Evolutionary conservation across 371 early-diverging fungal genomes (phyloP).

Genomic region (Gilbertella persicaria): DNA sequence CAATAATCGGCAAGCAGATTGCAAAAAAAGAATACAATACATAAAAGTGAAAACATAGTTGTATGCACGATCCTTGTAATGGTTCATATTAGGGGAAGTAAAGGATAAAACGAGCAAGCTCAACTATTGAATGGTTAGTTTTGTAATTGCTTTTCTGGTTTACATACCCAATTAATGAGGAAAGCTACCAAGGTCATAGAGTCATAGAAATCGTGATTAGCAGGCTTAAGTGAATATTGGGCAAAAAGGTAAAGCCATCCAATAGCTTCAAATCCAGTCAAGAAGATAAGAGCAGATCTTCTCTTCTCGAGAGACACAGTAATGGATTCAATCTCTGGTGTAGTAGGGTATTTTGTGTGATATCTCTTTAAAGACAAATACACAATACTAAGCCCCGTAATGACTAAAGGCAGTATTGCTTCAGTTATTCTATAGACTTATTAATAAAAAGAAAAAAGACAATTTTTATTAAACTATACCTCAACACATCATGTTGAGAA

Average conservation of each 20-base stretch:
- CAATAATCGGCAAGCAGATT: constrained; percentile 3
- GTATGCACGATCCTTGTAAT: constrained; percentile 18
- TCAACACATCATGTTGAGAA: not conserved
- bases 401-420: constrained; percentile 2
- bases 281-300: not conserved
- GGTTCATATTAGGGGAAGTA: constrained; percentile 18
- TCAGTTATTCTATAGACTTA: constrained; percentile 1
- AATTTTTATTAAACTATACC: not conserved
- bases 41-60: constrained; percentile 11
- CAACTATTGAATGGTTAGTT: not conserved
- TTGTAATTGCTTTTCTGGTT: not conserved
- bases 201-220: constrained; percentile 1
- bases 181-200: constrained; percentile 1
- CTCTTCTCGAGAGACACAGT: constrained; percentile 9
- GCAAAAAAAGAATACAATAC: constrained; percentile 2
- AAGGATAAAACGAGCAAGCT: constrained; percentile 9
- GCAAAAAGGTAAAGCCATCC: constrained; percentile 11
- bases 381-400: constrained; percentile 1
- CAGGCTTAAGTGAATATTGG: not conserved
- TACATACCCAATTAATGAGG: constrained; percentile 17
- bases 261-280: constrained; percentile 2
- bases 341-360: constrained; percentile 4
- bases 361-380: constrained; percentile 9
- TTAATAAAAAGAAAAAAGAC: no score
- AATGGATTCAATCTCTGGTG: constrained; percentile 3